A percentile compares a stretch with the other conserved stretches of the same genome.
Evolutionary conservation across 805 yeast genomes (phyloP).

Genomic region (Cyberlindnera suaveolens): DNA sequence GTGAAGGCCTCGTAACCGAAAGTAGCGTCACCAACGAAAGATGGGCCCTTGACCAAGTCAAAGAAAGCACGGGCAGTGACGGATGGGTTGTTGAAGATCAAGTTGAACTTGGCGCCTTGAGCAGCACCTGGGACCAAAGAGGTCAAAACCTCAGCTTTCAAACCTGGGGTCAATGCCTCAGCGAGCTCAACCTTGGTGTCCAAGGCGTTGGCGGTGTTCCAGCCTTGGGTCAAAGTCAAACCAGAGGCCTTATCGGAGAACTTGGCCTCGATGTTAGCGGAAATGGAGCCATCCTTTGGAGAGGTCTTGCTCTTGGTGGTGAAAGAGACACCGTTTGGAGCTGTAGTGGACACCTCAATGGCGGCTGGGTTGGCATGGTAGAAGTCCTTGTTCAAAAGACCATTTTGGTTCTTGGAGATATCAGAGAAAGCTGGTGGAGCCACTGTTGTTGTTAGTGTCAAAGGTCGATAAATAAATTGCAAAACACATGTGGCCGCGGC

Average conservation of each 20-base stretch:
- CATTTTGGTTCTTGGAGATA: slow-evolving; percentile 88
- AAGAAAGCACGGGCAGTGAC: slow-evolving; percentile 93
- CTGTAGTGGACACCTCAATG: slow-evolving; percentile 83
- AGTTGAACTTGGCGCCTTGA: slow-evolving; percentile 84
- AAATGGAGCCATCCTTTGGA: slow-evolving; percentile 66
- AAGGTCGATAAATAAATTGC: neutral
- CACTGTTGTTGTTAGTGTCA: slow-evolving; percentile 31
- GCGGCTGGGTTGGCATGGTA: slow-evolving; percentile 86
- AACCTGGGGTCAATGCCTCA: slow-evolving; percentile 90
- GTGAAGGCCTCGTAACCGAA: slow-evolving; percentile 95
- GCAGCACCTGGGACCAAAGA: slow-evolving; percentile 79
- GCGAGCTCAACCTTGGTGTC: slow-evolving; percentile 90
- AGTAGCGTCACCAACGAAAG: slow-evolving; percentile 91
- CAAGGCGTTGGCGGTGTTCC: slow-evolving; percentile 91
- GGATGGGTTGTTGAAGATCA: slow-evolving; percentile 87
- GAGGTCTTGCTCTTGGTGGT: slow-evolving; percentile 86
- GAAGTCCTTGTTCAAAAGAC: slow-evolving; percentile 85
- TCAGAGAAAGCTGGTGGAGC: slow-evolving; percentile 90
- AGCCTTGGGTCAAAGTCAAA: slow-evolving; percentile 91
- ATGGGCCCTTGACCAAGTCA: slow-evolving; percentile 92
- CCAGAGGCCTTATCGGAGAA: slow-evolving; percentile 91
- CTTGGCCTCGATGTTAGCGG: slow-evolving; percentile 87
- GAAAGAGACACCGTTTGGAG: slow-evolving; percentile 96
- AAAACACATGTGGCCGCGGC: neutral
- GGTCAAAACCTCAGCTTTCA: slow-evolving; percentile 88